These are phyloP conservation scores for Rhizopogon rudus DNA, from an alignment of 768 basidiomycete species.

Conservation along the genomic window DNA sequence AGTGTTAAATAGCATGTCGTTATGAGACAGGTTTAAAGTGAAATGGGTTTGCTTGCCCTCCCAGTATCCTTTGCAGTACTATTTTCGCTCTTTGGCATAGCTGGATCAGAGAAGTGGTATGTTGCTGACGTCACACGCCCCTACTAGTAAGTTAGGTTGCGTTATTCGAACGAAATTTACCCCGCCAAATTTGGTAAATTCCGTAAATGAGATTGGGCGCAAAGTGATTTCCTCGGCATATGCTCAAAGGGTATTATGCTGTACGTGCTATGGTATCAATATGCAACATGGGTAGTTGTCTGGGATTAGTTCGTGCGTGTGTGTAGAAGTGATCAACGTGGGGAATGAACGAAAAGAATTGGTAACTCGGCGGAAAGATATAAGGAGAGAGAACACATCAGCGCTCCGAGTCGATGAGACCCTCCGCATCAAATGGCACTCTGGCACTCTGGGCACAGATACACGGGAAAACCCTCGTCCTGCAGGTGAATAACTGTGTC, in stretches of 20 bases:
- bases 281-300: neutral
- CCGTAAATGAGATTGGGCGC: neutral
- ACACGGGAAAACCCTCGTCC: constrained; percentile 18
- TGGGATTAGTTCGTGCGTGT: neutral
- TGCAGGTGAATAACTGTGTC: constrained; percentile 17
- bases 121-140: neutral
- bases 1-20: neutral
- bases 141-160: neutral
- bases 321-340: too few relatives aligned
- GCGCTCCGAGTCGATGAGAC: too few relatives aligned
- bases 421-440: constrained; percentile 33
- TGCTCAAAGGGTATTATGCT: neutral
- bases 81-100: neutral
- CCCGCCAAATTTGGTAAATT: too few relatives aligned
- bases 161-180: too few relatives aligned
- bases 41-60: neutral
- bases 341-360: neutral
- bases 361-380: neutral
- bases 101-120: neutral
- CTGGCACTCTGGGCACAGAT: constrained; percentile 39
- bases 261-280: neutral
- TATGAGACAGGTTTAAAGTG: neutral
- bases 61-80: neutral
- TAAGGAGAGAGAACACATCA: neutral
- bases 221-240: neutral